phyloP scores from a whole-genome alignment of 495 filamentous ascomycete species.

The Lichenothelia convexa region DNA sequence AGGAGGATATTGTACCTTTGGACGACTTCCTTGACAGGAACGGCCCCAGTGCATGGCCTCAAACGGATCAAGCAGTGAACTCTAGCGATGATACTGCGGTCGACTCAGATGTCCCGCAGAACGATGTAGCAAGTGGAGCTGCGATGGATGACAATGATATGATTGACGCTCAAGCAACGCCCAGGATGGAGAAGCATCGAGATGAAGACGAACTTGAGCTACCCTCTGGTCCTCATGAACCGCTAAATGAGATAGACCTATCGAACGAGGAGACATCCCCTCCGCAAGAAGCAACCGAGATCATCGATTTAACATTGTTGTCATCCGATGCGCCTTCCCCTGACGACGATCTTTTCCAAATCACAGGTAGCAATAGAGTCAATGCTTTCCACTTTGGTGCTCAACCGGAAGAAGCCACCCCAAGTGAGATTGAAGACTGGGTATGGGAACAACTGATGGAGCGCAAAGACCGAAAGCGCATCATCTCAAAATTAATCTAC shows the following conservation, averaged over 20 bases:
- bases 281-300: background rate
- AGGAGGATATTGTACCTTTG: constrained; percentile 7
- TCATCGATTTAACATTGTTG: constrained; percentile 5
- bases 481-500: constrained; percentile 16
- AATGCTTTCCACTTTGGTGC: background rate
- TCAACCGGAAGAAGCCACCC: constrained; percentile 1
- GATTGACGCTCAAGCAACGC: background rate
- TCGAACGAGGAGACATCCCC: background rate
- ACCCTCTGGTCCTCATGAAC: background rate
- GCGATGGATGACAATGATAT: too few species aligned
- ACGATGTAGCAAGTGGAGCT: background rate
- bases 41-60: background rate
- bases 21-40: background rate
- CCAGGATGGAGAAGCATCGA: background rate
- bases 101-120: background rate
- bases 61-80: background rate
- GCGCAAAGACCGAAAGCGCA: constrained; percentile 10
- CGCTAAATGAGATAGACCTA: too few species aligned
- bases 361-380: too few species aligned
- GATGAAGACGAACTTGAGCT: background rate
- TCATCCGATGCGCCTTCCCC: constrained; percentile 1
- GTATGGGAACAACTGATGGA: constrained; percentile 6
- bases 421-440: constrained; percentile 12
- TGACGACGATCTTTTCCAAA: constrained; percentile 1
- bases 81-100: too few species aligned